Conservation (phyloP, 148 eudicot genomes). For the Rhododendron henanense region DNA sequence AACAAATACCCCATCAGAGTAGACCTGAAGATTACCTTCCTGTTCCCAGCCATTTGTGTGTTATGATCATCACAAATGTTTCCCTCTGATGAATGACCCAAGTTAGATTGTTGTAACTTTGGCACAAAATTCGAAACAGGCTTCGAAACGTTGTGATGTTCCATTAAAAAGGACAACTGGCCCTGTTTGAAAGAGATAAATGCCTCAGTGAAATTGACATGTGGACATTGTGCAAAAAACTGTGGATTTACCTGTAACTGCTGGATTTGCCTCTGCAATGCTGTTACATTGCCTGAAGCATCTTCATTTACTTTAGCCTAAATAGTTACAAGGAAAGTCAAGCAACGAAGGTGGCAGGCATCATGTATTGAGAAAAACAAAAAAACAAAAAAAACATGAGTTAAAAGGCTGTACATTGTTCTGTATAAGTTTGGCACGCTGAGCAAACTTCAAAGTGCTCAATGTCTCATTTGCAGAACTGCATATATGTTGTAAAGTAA, state of each 20-base stretch:
- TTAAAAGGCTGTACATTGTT: constrained; percentile 42
- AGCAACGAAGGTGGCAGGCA: background rate
- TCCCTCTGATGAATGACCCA: constrained; percentile 18
- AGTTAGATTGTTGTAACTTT: constrained; percentile 15
- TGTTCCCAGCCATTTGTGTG: constrained; percentile 8
- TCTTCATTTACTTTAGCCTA: constrained; percentile 75
- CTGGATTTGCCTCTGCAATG: constrained; percentile 58
- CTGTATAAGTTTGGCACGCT: constrained; percentile 77
- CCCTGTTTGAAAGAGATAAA: constrained; percentile 33
- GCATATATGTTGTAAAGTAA: constrained; percentile 12
- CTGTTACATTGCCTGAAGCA: constrained; percentile 59
- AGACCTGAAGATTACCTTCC: constrained; percentile 30
- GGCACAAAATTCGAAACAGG: constrained; percentile 14
- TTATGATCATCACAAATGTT: constrained; percentile 17
- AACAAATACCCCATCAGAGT: background rate
- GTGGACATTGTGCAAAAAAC: background rate
- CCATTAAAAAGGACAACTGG: constrained; percentile 50
- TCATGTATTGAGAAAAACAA: background rate
- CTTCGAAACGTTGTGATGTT: constrained; percentile 23
- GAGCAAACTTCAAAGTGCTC: constrained; percentile 73
- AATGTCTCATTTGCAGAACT: constrained; percentile 65
- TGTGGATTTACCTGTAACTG: constrained; percentile 38
- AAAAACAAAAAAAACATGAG: background rate
- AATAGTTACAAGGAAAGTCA: background rate
- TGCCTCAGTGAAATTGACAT: background rate